Conservation (phyloP, 1,284 basidiomycete genomes). For the Sparassis latifolia region DNA sequence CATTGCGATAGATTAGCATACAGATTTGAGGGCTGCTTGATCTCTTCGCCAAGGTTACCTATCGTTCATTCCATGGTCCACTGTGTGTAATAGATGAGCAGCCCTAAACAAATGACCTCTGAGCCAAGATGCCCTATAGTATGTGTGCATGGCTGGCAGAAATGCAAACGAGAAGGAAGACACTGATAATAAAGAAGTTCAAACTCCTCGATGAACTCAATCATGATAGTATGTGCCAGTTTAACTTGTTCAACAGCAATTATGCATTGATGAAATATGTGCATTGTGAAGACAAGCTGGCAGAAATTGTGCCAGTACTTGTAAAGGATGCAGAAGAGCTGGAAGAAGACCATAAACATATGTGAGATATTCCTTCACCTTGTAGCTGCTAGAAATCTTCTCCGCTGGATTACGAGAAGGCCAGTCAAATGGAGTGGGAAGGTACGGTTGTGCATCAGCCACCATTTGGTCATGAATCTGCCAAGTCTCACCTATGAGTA, state of each 20-base stretch:
- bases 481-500: slow-evolving; percentile 27
- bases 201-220: slow-evolving; percentile 15
- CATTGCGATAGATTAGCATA: slow-evolving; percentile 17
- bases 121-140: slow-evolving; percentile 11
- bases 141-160: slow-evolving; percentile 19
- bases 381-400: slow-evolving; percentile 26
- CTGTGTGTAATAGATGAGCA: slow-evolving; percentile 10
- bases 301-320: slow-evolving; percentile 17
- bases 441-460: slow-evolving; percentile 7
- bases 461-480: slow-evolving; percentile 24
- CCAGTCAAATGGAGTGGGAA: slow-evolving; percentile 23
- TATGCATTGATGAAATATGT: slow-evolving; percentile 12
- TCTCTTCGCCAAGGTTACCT: slow-evolving; percentile 19
- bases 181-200: slow-evolving; percentile 19
- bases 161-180: slow-evolving; percentile 16
- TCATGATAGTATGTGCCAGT: slow-evolving; percentile 2
- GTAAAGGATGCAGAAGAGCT: slow-evolving; percentile 9
- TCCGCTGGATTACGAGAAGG: slow-evolving; percentile 24
- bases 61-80: slow-evolving; percentile 22
- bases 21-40: slow-evolving; percentile 14
- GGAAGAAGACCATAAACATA: slow-evolving; percentile 21
- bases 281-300: slow-evolving; percentile 16
- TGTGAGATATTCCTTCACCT: slow-evolving; percentile 21
- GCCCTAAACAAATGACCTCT: slow-evolving; percentile 14
- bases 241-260: slow-evolving; percentile 6